Evolutionary conservation across 2,329 filamentous ascomycete species (phyloP), one percentile per base, ranked within the genome.

Genomic region (Nigrospora osmanthi): DNA sequence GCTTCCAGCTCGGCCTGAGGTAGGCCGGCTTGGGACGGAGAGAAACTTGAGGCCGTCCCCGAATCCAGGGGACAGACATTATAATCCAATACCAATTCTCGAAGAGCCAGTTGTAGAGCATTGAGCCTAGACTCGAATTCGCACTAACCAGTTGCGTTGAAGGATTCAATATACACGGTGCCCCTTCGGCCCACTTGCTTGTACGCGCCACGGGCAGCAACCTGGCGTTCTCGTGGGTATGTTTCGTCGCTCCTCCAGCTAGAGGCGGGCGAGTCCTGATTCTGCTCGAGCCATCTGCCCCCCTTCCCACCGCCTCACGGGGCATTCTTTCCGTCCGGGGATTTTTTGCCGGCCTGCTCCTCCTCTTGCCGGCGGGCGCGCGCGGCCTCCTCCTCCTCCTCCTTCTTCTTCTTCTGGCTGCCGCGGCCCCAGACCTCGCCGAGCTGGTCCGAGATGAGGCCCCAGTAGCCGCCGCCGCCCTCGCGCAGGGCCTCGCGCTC

Each of bases 391-490:
- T 31, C 39, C 39, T 36, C 33, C 33, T 35, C 35, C 40, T 35
- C 40, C 40, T 52, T 47, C 16, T 49, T 49, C 48, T 58, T 57
- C 43, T 54, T 52, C 44, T 56, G 55, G 49, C 52, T 54, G 11
- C 45, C 45, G 38, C 49, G 44, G 31, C 43, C 54, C 54, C 59
- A 76, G 12, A 78, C 78, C 50, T 81, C 76, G n/a, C 61, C 61
- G 44, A 81, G 64, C 59, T 80, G 76, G 10, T 78, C 73, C 49
- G 71, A 61, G 44, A 81, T 81, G 46, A 81, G 65, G 33, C 72
- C 75, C 49, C 71, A 72, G 55, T 78, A 70, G 3, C 76, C 76
- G 54, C 72, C 75, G 5, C 78, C 78, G 11, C 60, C 59, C 49
- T 78, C 71, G 42, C 73, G 68, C 35, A 81, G 58, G 46, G 73